Evolutionary conservation across 352 stramenopile genomes (phyloP).

Genomic region (Pythium periplocum): DNA sequence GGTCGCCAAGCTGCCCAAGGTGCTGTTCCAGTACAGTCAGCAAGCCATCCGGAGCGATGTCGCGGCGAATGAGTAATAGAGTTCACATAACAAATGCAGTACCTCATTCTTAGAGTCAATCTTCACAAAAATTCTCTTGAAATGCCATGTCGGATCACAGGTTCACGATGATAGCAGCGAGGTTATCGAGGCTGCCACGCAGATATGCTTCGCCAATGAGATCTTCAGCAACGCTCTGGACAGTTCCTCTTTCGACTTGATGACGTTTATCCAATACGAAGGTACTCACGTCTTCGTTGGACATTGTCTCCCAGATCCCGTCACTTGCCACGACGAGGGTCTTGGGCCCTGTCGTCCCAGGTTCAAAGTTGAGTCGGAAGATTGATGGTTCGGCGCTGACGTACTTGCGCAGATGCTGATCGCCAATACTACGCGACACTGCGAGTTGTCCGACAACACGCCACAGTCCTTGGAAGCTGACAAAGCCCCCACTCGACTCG

Average conservation of each 20-base stretch:
- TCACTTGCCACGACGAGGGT: slow-evolving; percentile 64
- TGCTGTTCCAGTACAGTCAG: slow-evolving; percentile 82
- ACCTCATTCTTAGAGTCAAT: neutral
- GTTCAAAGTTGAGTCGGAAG: slow-evolving; percentile 23
- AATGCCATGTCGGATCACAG: neutral
- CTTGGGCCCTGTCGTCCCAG: neutral
- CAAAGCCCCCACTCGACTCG: slow-evolving; percentile 72
- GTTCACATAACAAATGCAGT: neutral
- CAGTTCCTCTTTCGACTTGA: neutral
- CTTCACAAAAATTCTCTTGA: no score
- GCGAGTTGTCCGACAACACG: slow-evolving; percentile 89
- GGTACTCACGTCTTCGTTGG: slow-evolving; percentile 34
- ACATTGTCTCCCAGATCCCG: slow-evolving; percentile 72
- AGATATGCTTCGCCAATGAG: slow-evolving; percentile 92
- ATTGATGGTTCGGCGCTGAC: slow-evolving; percentile 84
- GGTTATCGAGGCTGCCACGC: slow-evolving; percentile 93
- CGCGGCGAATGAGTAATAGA: slow-evolving; percentile 14
- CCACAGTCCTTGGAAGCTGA: slow-evolving; percentile 65
- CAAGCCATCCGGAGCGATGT: slow-evolving; percentile 60
- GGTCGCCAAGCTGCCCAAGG: slow-evolving; percentile 68
- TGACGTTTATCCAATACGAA: slow-evolving; percentile 36
- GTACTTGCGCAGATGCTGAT: slow-evolving; percentile 78
- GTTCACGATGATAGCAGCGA: slow-evolving; percentile 72
- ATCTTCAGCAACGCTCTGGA: slow-evolving; percentile 45
- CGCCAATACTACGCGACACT: slow-evolving; percentile 90